Conservation (phyloP, 768 basidiomycete genomes). For the Termitomyces sp. region DNA sequence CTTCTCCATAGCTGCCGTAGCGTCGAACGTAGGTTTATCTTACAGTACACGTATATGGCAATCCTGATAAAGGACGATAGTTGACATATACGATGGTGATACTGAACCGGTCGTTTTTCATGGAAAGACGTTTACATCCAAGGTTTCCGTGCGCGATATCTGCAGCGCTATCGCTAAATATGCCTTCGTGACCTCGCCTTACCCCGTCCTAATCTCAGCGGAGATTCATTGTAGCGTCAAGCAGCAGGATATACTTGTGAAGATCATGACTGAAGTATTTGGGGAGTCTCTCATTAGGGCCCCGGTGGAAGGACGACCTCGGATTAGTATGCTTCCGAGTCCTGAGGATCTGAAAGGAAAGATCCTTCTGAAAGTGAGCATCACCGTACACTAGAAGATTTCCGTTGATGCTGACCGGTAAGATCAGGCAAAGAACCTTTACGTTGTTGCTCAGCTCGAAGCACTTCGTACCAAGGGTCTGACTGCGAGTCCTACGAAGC, state of each 20-base stretch:
- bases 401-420: neutral
- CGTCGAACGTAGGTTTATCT: conserved; percentile 71
- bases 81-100: conserved; percentile 92
- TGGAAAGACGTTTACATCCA: conserved; percentile 84
- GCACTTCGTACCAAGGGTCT: conserved; percentile 38
- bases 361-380: conserved; percentile 76
- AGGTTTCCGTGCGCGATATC: conserved; percentile 76
- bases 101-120: conserved; percentile 84
- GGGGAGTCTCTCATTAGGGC: conserved; percentile 39
- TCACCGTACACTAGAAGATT: neutral
- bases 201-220: conserved; percentile 90
- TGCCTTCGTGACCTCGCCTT: conserved; percentile 86
- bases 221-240: conserved; percentile 81
- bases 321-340: conserved; percentile 66
- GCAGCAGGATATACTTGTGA: conserved; percentile 78
- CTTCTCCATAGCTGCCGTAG: conserved; percentile 88
- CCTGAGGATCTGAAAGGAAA: conserved; percentile 77
- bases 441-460: conserved; percentile 52
- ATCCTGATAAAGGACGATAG: conserved; percentile 35
- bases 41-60: neutral
- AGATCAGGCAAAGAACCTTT: conserved; percentile 69
- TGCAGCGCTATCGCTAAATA: conserved; percentile 85
- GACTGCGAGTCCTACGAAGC: conserved; percentile 11
- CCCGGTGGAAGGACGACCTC: conserved; percentile 39
- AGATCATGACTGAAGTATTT: conserved; percentile 62